Evolutionary conservation across 108 stramenopile genomes (phyloP).

Genomic region (Skeletonema costatum): DNA sequence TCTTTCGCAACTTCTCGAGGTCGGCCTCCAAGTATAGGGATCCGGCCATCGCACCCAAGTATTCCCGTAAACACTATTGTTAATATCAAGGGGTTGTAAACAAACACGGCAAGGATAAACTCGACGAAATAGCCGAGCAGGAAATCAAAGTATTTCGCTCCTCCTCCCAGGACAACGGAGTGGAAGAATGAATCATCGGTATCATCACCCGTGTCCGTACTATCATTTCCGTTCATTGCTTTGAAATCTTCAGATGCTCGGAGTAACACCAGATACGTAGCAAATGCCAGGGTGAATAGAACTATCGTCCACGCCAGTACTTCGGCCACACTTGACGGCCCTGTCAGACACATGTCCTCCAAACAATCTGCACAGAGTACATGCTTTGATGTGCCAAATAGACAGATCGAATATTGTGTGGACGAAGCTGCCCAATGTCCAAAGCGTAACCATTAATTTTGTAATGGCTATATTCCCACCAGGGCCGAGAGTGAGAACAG

Average conservation of each 20-base stretch:
- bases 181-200: constrained; percentile 35
- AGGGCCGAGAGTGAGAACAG: constrained; percentile 17
- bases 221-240: not conserved
- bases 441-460: constrained; percentile 66
- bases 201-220: not conserved
- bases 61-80: constrained; percentile 70
- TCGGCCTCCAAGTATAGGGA: constrained; percentile 63
- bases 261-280: constrained; percentile 55
- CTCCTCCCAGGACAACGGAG: constrained; percentile 21
- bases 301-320: constrained; percentile 45
- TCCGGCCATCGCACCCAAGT: constrained; percentile 53
- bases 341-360: constrained; percentile 35
- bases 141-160: constrained; percentile 55
- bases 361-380: constrained; percentile 60
- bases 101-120: constrained; percentile 60
- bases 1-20: constrained; percentile 55
- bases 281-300: constrained; percentile 42
- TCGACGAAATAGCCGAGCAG: constrained; percentile 66
- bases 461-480: constrained; percentile 38
- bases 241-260: constrained; percentile 43
- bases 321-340: constrained; percentile 22
- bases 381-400: constrained; percentile 83
- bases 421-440: constrained; percentile 75
- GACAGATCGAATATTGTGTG: constrained; percentile 68
- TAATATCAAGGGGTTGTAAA: constrained; percentile 64